Percentiles rank a stretch among this genome's conserved stretches.
Evolutionary conservation across 352 stramenopile species (phyloP).

Genomic region (Aphanomyces euteiches): DNA sequence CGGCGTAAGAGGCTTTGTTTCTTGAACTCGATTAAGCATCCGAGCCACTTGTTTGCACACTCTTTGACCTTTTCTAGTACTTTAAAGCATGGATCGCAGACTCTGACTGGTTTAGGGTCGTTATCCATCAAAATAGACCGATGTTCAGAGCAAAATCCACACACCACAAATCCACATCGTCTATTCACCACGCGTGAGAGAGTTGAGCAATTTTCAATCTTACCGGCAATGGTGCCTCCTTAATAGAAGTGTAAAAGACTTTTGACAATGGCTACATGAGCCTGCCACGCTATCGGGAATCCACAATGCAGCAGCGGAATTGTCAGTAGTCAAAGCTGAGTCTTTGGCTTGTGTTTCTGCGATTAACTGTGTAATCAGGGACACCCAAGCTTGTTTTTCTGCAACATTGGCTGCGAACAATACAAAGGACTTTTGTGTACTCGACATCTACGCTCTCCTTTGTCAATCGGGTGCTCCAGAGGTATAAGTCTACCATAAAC

Average conservation of each 20-base stretch:
- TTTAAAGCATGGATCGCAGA: conserved; percentile 66
- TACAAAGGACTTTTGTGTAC: conserved; percentile 78
- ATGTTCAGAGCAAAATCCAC: conserved; percentile 65
- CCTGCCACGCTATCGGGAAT: conserved; percentile 66
- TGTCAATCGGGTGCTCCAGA: neutral
- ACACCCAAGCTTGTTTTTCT: conserved; percentile 53
- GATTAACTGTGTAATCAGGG: conserved; percentile 53
- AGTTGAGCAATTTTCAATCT: too few species aligned
- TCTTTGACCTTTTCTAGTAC: conserved; percentile 64
- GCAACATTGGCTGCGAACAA: conserved; percentile 56
- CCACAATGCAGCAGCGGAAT: conserved; percentile 53
- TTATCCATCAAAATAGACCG: conserved; percentile 70
- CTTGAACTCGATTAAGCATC: conserved; percentile 58
- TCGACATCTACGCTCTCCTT: conserved; percentile 45
- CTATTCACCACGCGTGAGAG: neutral
- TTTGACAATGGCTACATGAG: conserved; percentile 62
- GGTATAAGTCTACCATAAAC: conserved; percentile 24
- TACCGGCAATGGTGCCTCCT: conserved; percentile 69
- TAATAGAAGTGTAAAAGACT: conserved; percentile 71
- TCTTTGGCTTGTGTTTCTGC: conserved; percentile 43
- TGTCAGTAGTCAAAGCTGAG: conserved; percentile 14
- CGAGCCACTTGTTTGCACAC: conserved; percentile 64
- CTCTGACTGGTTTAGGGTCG: conserved; percentile 53
- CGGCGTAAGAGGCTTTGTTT: conserved; percentile 54
- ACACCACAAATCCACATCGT: conserved; percentile 72